phyloP scores from a whole-genome alignment of 75 land plant species.

The Ceratopteris richardii region DNA sequence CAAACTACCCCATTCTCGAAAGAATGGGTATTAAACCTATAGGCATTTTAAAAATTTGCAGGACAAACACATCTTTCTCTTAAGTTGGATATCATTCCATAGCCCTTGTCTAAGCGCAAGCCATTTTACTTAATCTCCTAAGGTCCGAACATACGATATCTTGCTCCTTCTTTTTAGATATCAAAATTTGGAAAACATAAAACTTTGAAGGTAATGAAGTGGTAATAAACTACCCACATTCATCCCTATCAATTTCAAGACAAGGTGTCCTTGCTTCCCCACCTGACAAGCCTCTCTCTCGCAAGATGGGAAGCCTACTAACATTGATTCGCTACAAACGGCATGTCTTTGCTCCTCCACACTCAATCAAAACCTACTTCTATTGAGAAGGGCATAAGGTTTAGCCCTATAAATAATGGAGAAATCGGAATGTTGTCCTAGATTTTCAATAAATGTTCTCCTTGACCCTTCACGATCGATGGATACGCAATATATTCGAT shows the following conservation, averaged over 20 bases:
- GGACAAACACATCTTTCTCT: slow-evolving; percentile 6
- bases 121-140: slow-evolving; percentile 5
- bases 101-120: slow-evolving; percentile 1
- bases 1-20: slow-evolving; percentile 3
- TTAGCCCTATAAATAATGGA: too few relatives aligned
- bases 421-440: too few relatives aligned
- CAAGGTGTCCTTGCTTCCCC: neutral
- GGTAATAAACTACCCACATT: neutral
- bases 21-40: slow-evolving; percentile 7
- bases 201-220: neutral
- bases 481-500: too few relatives aligned
- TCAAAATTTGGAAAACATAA: slow-evolving; percentile 9
- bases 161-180: slow-evolving; percentile 15
- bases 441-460: too few relatives aligned
- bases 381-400: too few relatives aligned
- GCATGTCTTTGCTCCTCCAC: too few relatives aligned
- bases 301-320: neutral
- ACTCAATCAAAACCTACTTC: too few relatives aligned
- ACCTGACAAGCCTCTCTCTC: neutral
- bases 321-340: too few relatives aligned
- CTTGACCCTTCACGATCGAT: too few relatives aligned
- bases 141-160: slow-evolving; percentile 2
- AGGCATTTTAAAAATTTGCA: slow-evolving; percentile 11
- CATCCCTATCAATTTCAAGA: neutral
- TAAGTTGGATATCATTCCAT: slow-evolving; percentile 6